Percentiles rank a stretch among this genome's conserved stretches.
Conservation (phyloP, 148 eudicot genomes). For the Amaranthus cruentus region DNA sequence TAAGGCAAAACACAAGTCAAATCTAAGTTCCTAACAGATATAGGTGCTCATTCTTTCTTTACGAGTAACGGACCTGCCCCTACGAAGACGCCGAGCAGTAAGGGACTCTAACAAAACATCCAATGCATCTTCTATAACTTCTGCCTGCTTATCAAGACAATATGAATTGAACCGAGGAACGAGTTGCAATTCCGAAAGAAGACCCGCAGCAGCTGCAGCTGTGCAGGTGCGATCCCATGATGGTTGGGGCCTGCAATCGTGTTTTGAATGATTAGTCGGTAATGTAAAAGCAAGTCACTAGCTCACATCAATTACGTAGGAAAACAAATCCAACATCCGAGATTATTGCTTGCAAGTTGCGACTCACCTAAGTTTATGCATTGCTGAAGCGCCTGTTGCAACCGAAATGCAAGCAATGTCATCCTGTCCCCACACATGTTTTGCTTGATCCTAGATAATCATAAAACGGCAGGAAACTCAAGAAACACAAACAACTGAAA, state of each 20-base stretch:
- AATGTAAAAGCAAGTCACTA: background rate
- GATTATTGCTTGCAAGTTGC: background rate
- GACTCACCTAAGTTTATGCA: slow-evolving; percentile 88
- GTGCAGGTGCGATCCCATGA: slow-evolving; percentile 97
- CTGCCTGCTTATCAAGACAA: slow-evolving; percentile 60
- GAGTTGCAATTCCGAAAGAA: slow-evolving; percentile 67
- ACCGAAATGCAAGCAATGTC: slow-evolving; percentile 67
- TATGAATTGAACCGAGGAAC: slow-evolving; percentile 51
- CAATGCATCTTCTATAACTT: slow-evolving; percentile 62
- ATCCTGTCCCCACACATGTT: slow-evolving; percentile 62
- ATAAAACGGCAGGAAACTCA: background rate
- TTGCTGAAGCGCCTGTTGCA: slow-evolving; percentile 73
- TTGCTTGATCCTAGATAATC: slow-evolving; percentile 58
- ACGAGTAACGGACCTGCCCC: slow-evolving; percentile 84
- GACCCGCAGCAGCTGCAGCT: slow-evolving; percentile 87
- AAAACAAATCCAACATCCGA: background rate
- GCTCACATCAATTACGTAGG: background rate
- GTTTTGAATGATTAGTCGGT: background rate
- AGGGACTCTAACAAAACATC: slow-evolving; percentile 61
- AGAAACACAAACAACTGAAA: background rate
- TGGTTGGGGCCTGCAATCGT: slow-evolving; percentile 76
- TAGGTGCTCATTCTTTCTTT: slow-evolving; percentile 39
- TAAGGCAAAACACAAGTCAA: too few species aligned
- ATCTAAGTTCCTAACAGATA: slow-evolving; percentile 34
- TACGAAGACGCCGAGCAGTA: slow-evolving; percentile 65